phyloP scores from a whole-genome alignment of 148 eudicot genomes.

The Cornus controversa region DNA sequence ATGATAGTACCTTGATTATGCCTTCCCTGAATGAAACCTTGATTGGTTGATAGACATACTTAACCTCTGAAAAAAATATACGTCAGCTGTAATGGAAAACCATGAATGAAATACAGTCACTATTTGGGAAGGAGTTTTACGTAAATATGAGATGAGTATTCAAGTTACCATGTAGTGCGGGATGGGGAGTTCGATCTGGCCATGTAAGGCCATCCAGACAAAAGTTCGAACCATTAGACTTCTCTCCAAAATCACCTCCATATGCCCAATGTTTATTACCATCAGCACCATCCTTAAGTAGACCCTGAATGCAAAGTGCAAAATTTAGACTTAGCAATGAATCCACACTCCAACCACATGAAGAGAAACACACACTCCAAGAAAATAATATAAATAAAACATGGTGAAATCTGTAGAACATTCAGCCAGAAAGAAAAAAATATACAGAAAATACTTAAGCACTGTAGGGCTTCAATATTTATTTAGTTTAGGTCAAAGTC shows the following conservation, averaged over 20 bases:
- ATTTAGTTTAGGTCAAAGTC: not conserved
- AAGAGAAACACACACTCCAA: not conserved
- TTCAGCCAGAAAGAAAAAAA: not conserved
- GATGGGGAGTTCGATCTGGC: slow-evolving; percentile 97
- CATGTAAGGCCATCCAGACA: slow-evolving; percentile 87
- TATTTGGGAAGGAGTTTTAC: not conserved
- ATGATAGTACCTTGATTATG: slow-evolving; percentile 56
- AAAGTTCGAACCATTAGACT: slow-evolving; percentile 86
- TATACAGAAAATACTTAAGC: not conserved
- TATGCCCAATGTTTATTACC: slow-evolving; percentile 89
- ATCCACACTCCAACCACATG: not conserved
- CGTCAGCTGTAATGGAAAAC: slow-evolving; percentile 4
- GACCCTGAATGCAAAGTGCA: slow-evolving; percentile 47
- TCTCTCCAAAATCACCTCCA: slow-evolving; percentile 97
- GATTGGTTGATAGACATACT: slow-evolving; percentile 92
- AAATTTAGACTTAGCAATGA: not conserved
- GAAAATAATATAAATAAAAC: not conserved
- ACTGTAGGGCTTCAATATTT: not conserved
- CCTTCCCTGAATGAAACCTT: slow-evolving; percentile 67
- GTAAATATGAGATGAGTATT: slow-evolving; percentile 3
- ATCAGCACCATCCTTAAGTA: slow-evolving; percentile 69
- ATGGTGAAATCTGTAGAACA: not conserved
- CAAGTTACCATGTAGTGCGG: slow-evolving; percentile 76
- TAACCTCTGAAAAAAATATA: slow-evolving; percentile 61
- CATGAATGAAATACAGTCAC: not conserved